These are phyloP conservation scores for Pichia paraexigua DNA, from an alignment of 805 yeast species.

Conservation along the genomic window DNA sequence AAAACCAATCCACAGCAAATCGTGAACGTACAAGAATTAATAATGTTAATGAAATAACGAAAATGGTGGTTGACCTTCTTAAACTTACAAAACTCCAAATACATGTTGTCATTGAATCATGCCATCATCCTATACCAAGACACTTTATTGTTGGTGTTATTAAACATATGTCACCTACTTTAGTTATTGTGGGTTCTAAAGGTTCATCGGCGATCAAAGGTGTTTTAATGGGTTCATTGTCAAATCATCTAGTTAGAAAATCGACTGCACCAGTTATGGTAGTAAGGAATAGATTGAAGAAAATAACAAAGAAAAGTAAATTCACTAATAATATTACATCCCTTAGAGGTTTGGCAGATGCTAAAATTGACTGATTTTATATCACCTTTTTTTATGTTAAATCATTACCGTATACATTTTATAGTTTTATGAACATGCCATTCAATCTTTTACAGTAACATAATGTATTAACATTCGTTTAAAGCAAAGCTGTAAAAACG, in stretches of 20 bases:
- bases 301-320: slow-evolving; percentile 48
- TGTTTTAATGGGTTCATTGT: slow-evolving; percentile 62
- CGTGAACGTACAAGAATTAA: slow-evolving; percentile 34
- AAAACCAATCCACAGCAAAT: slow-evolving; percentile 12
- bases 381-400: not conserved
- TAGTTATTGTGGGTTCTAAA: slow-evolving; percentile 69
- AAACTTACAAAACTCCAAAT: slow-evolving; percentile 63
- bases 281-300: slow-evolving; percentile 63
- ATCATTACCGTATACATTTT: not conserved
- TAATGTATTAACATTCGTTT: not conserved
- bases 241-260: slow-evolving; percentile 65
- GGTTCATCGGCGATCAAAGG: slow-evolving; percentile 69
- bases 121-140: slow-evolving; percentile 69
- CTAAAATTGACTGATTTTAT: slow-evolving; percentile 29
- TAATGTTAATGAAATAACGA: slow-evolving; percentile 38
- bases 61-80: slow-evolving; percentile 35
- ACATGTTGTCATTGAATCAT: slow-evolving; percentile 64
- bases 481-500: not conserved
- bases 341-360: slow-evolving; percentile 34
- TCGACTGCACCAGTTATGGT: slow-evolving; percentile 76
- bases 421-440: not conserved
- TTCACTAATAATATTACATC: slow-evolving; percentile 51
- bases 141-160: slow-evolving; percentile 63
- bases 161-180: slow-evolving; percentile 62
- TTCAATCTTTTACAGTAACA: not conserved